Conservation (phyloP, 176 grass and related monocot species). For the Triticum timopheevii region DNA sequence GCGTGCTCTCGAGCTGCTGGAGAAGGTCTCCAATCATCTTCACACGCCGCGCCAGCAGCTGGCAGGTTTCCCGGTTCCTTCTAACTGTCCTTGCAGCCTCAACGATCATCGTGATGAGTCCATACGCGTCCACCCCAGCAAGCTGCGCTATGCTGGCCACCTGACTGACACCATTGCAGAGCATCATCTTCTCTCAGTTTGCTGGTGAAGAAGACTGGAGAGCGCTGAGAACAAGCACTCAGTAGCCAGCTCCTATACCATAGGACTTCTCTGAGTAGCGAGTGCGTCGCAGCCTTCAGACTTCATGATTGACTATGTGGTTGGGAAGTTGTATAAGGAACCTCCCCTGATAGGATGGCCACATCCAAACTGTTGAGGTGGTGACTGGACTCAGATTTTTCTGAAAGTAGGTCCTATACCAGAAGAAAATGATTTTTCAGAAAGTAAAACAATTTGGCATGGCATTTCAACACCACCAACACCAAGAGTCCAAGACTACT, state of each 20-base stretch:
- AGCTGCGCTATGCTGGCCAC: constrained; percentile 59
- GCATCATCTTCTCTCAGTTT: constrained; percentile 36
- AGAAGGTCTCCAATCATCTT: constrained; percentile 69
- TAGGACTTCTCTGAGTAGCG: background rate
- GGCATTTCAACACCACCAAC: background rate
- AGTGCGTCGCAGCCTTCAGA: background rate
- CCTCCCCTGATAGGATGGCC: background rate
- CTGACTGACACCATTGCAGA: constrained; percentile 30
- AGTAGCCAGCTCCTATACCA: too few species aligned
- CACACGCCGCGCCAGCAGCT: constrained; percentile 48
- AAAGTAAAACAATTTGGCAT: background rate
- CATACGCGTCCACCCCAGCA: constrained; percentile 60
- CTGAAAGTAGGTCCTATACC: background rate
- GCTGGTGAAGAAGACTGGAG: background rate
- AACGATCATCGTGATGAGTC: constrained; percentile 60
- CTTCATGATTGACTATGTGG: background rate
- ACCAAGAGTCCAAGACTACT: background rate
- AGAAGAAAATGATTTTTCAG: background rate
- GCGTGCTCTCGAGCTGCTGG: constrained; percentile 45
- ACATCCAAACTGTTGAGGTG: background rate
- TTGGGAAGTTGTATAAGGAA: background rate
- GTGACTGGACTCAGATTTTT: background rate
- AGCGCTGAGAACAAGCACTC: background rate
- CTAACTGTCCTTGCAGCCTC: constrained; percentile 49
- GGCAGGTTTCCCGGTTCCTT: constrained; percentile 57